Base-by-base conservation (phyloP, 495 filamentous ascomycete species). In the Penicillium simplicissimum region DNA sequence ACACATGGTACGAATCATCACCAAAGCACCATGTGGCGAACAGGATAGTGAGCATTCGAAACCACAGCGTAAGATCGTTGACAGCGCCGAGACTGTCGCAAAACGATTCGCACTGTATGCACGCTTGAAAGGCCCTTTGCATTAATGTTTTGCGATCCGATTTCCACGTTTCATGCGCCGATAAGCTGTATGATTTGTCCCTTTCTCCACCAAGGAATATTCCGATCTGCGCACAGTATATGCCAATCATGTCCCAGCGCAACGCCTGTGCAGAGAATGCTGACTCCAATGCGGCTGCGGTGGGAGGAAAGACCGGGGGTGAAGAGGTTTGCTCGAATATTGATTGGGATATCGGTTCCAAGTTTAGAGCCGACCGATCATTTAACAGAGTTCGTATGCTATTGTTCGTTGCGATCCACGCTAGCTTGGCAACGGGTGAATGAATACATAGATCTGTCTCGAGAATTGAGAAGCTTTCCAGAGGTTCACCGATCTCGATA, bases 1-100 rank as follows among this genome's bases (percentile, higher is more conserved):
- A 11, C 4, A 47, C 58, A 55, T 60, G 58, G 51, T 60, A 60
- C 4, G 58, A 60, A 33, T 60, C 58, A n/a, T 54, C 58, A 21
- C 58, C 58, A 60, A 60, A 60, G 36, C 49, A 54, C 58, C 58
- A 60, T 36, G 58, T 54, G 5, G 58, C 58, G 8, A 54, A 55
- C 1, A 60, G 49, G 14, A 55, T 47, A 13, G 49, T 45, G 8
- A 55, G 28, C 31, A 47, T 3, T 6, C 40, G 35, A 17, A 55
- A 60, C 58, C 58, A 60, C 15, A 60, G 31, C 11, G 58, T 54
- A 7, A 60, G 14, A 55, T 54, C 58, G 19, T 60, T 60, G 25
- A 60, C 31, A 15, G 58, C 36, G n/a, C 58, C 58, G 10, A 60
- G n/a, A 10, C 23, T 4, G 37, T 60, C 31, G 31, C 58, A 60